Evolutionary conservation across 2,329 filamentous ascomycete genomes (phyloP).

Genomic region (Ophiostoma populinum): DNA sequence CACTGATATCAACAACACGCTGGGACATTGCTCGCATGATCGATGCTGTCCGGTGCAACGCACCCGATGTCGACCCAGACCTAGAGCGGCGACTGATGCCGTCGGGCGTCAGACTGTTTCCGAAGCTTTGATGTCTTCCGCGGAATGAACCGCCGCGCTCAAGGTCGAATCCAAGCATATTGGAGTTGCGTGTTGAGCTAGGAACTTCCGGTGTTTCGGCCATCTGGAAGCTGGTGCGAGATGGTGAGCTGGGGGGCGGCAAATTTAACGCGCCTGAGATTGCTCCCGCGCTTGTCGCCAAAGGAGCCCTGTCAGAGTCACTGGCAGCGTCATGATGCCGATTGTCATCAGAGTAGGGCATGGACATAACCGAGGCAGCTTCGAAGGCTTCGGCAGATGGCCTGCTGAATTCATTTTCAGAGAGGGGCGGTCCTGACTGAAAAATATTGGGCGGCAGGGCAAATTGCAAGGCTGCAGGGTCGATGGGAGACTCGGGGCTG

Average conservation of each 20-base stretch:
- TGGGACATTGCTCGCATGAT: conserved; percentile 82
- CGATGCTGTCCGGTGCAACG: conserved; percentile 52
- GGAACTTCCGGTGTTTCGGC: no score
- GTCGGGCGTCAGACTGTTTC: conserved; percentile 35
- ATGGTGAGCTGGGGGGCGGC: conserved; percentile 21
- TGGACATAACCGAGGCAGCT: conserved; percentile 23
- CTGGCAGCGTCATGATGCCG: conserved; percentile 20
- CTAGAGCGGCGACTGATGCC: conserved; percentile 36
- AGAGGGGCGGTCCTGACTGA: conserved; percentile 14
- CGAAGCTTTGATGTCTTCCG: conserved; percentile 35
- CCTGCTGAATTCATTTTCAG: background rate
- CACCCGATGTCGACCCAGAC: conserved; percentile 44
- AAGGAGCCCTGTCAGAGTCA: conserved; percentile 41
- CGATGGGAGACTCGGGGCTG: conserved; percentile 32
- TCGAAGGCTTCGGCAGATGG: conserved; percentile 16
- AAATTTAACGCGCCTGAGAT: conserved; percentile 32
- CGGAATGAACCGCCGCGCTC: conserved; percentile 38
- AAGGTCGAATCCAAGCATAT: conserved; percentile 35
- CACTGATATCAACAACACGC: conserved; percentile 92
- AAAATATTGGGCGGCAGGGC: conserved; percentile 36
- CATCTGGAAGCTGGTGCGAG: conserved; percentile 40
- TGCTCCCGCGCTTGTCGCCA: conserved; percentile 37
- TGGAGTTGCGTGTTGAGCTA: conserved; percentile 30
- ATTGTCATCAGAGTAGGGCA: conserved; percentile 14
- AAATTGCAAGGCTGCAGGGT: conserved; percentile 33